phyloP scores from a whole-genome alignment of 371 early-diverging fungal genomes.

The Chytridiales sp. region DNA sequence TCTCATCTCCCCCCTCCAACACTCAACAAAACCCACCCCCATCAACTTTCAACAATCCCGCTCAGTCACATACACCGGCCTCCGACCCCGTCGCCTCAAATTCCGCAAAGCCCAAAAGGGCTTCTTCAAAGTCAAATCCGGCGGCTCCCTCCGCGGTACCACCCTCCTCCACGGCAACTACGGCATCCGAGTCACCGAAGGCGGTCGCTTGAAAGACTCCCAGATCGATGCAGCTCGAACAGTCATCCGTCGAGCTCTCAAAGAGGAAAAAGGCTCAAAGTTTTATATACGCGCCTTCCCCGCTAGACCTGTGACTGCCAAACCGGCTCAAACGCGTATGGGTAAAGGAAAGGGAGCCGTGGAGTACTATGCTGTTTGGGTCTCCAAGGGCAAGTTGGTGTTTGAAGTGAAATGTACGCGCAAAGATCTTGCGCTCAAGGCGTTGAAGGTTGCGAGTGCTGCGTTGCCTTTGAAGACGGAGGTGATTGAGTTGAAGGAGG shows the following conservation, averaged over 20 bases:
- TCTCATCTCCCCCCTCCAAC: too few relatives aligned
- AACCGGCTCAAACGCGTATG: constrained; percentile 93
- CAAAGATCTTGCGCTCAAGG: constrained; percentile 44
- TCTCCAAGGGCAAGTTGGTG: constrained; percentile 81
- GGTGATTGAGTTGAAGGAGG: constrained; percentile 22
- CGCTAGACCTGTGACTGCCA: constrained; percentile 88
- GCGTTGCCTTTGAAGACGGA: constrained; percentile 34
- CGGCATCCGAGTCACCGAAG: constrained; percentile 83
- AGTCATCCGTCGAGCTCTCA: constrained; percentile 75
- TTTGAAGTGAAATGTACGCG: constrained; percentile 78
- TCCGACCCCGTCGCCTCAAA: constrained; percentile 72
- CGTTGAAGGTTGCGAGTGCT: constrained; percentile 40
- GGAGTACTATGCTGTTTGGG: constrained; percentile 90
- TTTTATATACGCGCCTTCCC: constrained; percentile 84
- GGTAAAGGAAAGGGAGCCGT: constrained; percentile 96
- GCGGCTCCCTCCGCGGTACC: constrained; percentile 76
- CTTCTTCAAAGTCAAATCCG: constrained; percentile 51
- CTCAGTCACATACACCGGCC: constrained; percentile 37
- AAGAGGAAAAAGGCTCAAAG: constrained; percentile 81
- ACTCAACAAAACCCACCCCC: too few relatives aligned
- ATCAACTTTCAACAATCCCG: too few relatives aligned
- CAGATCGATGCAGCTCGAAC: constrained; percentile 80
- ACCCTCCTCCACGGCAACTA: constrained; percentile 86
- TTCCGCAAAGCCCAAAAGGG: constrained; percentile 90
- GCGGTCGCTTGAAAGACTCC: constrained; percentile 76